Conservation (phyloP, 2,329 filamentous ascomycete genomes). For the Sporothrix globosa region DNA sequence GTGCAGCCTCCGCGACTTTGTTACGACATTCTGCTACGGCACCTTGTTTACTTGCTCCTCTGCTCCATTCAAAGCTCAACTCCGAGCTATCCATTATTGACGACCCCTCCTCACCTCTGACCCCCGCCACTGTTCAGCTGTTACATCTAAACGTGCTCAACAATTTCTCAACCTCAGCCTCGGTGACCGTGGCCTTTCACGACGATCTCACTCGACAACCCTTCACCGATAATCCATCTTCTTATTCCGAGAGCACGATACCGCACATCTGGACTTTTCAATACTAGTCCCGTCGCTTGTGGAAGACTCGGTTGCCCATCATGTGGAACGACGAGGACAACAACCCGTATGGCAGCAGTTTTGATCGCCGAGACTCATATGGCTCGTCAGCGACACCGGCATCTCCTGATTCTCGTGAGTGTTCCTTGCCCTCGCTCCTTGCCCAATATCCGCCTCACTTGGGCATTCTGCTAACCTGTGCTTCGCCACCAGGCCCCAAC, state of each 20-base stretch:
- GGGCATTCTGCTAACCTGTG: background rate
- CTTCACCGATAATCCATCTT: background rate
- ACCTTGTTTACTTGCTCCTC: conserved; percentile 15
- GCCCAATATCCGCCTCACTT: conserved; percentile 30
- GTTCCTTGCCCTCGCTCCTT: conserved; percentile 39
- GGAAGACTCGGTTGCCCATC: conserved; percentile 40
- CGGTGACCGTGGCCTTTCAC: background rate
- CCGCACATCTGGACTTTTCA: conserved; percentile 5
- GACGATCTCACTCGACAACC: conserved; percentile 12
- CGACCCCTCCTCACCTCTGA: conserved; percentile 18
- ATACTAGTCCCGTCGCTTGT: background rate
- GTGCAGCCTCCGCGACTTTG: background rate
- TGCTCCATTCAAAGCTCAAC: background rate
- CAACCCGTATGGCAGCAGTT: conserved; percentile 91
- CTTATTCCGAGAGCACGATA: background rate
- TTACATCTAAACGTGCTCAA: background rate
- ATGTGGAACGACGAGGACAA: conserved; percentile 99
- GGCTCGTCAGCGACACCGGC: conserved; percentile 67
- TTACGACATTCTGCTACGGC: background rate
- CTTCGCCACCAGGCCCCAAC: conserved; percentile 50
- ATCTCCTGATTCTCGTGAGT: conserved; percentile 61
- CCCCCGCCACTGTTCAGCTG: conserved; percentile 14
- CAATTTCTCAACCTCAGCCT: background rate
- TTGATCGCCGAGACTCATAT: conserved; percentile 82
- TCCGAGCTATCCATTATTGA: conserved; percentile 22